Evolutionary conservation across 2,329 filamentous ascomycete genomes (phyloP).

Genomic region (Scedosporium dehoogii): DNA sequence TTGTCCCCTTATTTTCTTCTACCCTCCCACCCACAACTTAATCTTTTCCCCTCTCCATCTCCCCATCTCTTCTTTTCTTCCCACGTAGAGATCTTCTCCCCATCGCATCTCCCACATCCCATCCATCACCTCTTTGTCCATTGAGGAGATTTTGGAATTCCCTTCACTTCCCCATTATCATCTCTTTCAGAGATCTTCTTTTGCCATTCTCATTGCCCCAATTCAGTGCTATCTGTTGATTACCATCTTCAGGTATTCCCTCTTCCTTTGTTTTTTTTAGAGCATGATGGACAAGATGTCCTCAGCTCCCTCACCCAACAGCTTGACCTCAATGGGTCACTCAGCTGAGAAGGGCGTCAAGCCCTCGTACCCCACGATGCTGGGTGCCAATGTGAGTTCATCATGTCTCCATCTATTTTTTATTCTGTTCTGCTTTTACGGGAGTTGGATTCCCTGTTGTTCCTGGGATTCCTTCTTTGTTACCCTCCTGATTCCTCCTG

Average conservation of each 20-base stretch:
- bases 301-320: neutral
- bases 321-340: neutral
- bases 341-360: neutral
- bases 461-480: too few species aligned
- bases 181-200: constrained; percentile 6
- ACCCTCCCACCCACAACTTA: too few species aligned
- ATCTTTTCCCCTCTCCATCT: neutral
- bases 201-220: neutral
- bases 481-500: too few species aligned
- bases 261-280: neutral
- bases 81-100: neutral
- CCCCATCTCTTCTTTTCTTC: neutral
- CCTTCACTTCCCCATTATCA: constrained; percentile 3
- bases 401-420: neutral
- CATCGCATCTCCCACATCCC: constrained; percentile 7
- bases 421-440: too few species aligned
- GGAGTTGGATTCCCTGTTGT: too few species aligned
- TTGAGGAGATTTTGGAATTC: constrained; percentile 2
- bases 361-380: neutral
- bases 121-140: neutral
- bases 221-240: neutral
- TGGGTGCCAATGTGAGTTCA: neutral
- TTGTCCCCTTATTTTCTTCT: neutral
- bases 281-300: neutral
- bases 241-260: neutral